Percentiles rank a stretch among this genome's conserved stretches.
These are phyloP conservation scores for Pyricularia sp. DNA, from an alignment of 2,329 filamentous ascomycete species.

Conservation along the genomic window DNA sequence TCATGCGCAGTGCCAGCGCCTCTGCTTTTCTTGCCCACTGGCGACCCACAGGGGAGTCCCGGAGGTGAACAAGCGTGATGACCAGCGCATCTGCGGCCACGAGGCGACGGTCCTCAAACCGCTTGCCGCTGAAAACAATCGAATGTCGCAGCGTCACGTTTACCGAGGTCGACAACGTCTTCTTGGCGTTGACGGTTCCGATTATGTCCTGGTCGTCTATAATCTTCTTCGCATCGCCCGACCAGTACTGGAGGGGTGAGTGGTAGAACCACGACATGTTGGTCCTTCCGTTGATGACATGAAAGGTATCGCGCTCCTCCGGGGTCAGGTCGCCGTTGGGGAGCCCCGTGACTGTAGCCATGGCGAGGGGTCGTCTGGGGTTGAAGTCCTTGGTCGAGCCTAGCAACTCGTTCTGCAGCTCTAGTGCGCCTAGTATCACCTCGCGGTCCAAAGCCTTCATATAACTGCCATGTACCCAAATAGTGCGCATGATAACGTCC, in stretches of 20 bases:
- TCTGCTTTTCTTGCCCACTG: constrained; percentile 56
- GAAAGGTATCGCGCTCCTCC: constrained; percentile 42
- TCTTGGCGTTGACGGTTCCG: constrained; percentile 57
- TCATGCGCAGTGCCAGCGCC: constrained; percentile 37
- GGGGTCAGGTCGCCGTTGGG: constrained; percentile 28
- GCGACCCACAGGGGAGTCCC: constrained; percentile 52
- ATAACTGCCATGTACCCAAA: constrained; percentile 75
- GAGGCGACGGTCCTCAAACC: constrained; percentile 57
- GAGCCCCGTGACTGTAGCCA: constrained; percentile 12
- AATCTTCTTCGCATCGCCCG: constrained; percentile 52
- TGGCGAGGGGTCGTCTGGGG: constrained; percentile 28
- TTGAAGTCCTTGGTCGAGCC: constrained; percentile 49
- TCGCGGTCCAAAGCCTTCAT: constrained; percentile 63
- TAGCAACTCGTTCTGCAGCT: constrained; percentile 61
- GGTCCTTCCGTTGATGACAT: constrained; percentile 50
- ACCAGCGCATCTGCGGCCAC: constrained; percentile 69
- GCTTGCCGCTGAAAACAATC: constrained; percentile 75
- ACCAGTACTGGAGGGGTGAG: constrained; percentile 77
- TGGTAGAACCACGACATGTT: constrained; percentile 68
- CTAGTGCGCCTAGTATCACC: constrained; percentile 56
- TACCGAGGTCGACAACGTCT: constrained; percentile 53
- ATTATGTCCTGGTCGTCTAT: constrained; percentile 53
- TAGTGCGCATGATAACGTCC: constrained; percentile 73
- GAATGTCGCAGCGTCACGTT: constrained; percentile 69
- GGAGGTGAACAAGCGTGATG: constrained; percentile 63